A percentile compares a stretch with the other conserved stretches of the same genome.
Evolutionary conservation across 2,329 filamentous ascomycete species (phyloP).

Genomic region (Cryphonectria carpinicola): DNA sequence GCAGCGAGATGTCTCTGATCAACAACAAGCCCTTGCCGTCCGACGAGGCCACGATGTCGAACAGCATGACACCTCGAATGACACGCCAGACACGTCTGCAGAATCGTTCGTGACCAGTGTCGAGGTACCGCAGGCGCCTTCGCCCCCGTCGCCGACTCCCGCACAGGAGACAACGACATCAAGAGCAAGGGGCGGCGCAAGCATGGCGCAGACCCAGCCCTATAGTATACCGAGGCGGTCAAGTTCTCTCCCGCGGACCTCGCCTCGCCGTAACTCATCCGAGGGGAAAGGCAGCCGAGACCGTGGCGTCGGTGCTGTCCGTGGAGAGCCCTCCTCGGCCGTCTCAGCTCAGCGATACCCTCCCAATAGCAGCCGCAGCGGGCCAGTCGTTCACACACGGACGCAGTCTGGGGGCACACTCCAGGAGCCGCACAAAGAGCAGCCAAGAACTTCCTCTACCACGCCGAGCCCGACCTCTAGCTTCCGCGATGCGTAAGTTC

Average conservation of each 20-base stretch:
- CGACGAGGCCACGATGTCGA: neutral
- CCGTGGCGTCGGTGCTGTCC: neutral
- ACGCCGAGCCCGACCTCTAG: slow-evolving; percentile 40
- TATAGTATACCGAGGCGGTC: slow-evolving; percentile 19
- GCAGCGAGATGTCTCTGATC: neutral
- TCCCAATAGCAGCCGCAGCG: slow-evolving; percentile 29
- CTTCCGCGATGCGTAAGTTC: slow-evolving; percentile 40
- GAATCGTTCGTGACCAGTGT: slow-evolving; percentile 19
- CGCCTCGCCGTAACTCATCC: slow-evolving; percentile 5
- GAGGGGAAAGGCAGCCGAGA: slow-evolving; percentile 17
- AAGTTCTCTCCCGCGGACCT: slow-evolving; percentile 3
- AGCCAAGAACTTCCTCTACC: slow-evolving; percentile 2
- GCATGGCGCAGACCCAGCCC: neutral
- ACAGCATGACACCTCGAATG: neutral
- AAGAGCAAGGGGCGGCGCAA: neutral
- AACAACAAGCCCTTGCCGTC: neutral
- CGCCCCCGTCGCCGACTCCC: slow-evolving; percentile 1
- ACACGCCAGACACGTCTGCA: slow-evolving; percentile 18
- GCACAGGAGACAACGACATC: slow-evolving; percentile 11
- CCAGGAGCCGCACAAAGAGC: slow-evolving; percentile 19
- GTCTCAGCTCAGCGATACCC: slow-evolving; percentile 21
- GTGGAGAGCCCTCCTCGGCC: neutral
- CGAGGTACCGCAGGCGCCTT: slow-evolving; percentile 16
- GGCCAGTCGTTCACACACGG: slow-evolving; percentile 9
- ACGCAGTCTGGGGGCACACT: slow-evolving; percentile 13